Evolutionary conservation across 2,329 filamentous ascomycete species (phyloP), one percentile per base, ranked within the genome.

Genomic region (Cladophialophora psammophila): DNA sequence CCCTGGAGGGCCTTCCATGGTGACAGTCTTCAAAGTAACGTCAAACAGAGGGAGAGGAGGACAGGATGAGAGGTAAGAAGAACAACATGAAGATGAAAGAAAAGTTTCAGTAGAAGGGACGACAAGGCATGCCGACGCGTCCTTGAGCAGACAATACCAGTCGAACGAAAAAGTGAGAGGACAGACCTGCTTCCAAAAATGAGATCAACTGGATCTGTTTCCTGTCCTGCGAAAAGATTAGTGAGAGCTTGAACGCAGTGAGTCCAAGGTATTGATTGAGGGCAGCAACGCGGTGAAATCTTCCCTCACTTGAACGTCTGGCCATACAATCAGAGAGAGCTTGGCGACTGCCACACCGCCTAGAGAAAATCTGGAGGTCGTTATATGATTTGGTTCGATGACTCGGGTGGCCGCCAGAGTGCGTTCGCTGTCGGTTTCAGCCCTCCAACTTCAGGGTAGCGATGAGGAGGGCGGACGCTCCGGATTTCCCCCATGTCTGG

Each of bases 81-180:
- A 48, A 57, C 32, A 18, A 48, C 40, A 31, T 31, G 45, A 13
- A 32, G 1, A 10, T 40, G 48, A 50, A 54, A 54, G 36, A 61
- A 42, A 63, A 52, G 58, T 34, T 15, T 1, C 26, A 35, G 57
- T 20, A 13, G 13, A 40, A 50, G 35, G n/a, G 42, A 35, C 10
- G 53, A 36, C 12, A 20, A 18, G n/a, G 32, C 7, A n/a, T 2
- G 2, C 10, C 18, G 18, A 26, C 2, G 12, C 12, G 13, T 26
- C 18, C 20, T 12, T 13, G 20, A 15, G 9, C 3, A 6, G 12
- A 6, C n/a, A 5, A 26, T 26, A 50, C 10, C 12, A 32, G 15
- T 61, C 45, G 42, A 68, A 45, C 45, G 55, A 1, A 42, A 42
- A 63, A 63, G 66, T 66, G 63, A 69, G 48, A n/a, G 35, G 18